These are phyloP conservation scores for Theileria parva DNA, from an alignment of 169 alveolate species.

Conservation along the genomic window DNA sequence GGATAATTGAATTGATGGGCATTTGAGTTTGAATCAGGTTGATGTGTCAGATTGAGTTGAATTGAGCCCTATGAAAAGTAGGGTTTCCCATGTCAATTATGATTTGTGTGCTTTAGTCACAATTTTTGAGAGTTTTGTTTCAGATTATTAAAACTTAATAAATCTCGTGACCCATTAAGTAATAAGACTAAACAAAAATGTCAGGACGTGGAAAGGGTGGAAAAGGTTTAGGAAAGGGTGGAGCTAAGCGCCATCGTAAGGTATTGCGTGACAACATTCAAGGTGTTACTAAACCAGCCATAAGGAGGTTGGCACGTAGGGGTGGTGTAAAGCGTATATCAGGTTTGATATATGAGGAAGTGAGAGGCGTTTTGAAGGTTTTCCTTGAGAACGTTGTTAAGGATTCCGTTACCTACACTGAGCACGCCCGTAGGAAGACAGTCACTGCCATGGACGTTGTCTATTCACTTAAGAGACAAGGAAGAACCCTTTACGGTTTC, in stretches of 20 bases:
- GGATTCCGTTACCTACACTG: slow-evolving; percentile 99
- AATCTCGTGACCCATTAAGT: slow-evolving; percentile 25
- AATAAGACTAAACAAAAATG: slow-evolving; percentile 79
- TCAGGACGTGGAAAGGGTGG: slow-evolving; percentile 98
- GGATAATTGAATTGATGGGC: not conserved
- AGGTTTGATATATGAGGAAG: slow-evolving; percentile 98
- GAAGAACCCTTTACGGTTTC: slow-evolving; percentile 99
- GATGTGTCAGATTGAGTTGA: not conserved
- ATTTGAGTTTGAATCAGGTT: not conserved
- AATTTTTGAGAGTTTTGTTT: slow-evolving; percentile 62
- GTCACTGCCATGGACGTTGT: slow-evolving; percentile 99
- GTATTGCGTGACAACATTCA: slow-evolving; percentile 95
- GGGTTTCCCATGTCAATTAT: slow-evolving; percentile 2
- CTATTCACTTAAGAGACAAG: slow-evolving; percentile 99
- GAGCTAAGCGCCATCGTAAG: slow-evolving; percentile 97
- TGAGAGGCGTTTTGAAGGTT: slow-evolving; percentile 96
- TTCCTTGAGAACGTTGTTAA: slow-evolving; percentile 97
- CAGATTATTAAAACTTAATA: slow-evolving; percentile 14
- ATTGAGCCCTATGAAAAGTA: slow-evolving; percentile 17
- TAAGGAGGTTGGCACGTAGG: slow-evolving; percentile 99
- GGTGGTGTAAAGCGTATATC: slow-evolving; percentile 99
- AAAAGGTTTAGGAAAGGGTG: slow-evolving; percentile 98
- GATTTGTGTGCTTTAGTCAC: slow-evolving; percentile 54
- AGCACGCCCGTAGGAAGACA: slow-evolving; percentile 99
- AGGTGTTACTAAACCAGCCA: slow-evolving; percentile 99